phyloP scores from a whole-genome alignment of 1,284 basidiomycete species.

The Pterula multifida region DNA sequence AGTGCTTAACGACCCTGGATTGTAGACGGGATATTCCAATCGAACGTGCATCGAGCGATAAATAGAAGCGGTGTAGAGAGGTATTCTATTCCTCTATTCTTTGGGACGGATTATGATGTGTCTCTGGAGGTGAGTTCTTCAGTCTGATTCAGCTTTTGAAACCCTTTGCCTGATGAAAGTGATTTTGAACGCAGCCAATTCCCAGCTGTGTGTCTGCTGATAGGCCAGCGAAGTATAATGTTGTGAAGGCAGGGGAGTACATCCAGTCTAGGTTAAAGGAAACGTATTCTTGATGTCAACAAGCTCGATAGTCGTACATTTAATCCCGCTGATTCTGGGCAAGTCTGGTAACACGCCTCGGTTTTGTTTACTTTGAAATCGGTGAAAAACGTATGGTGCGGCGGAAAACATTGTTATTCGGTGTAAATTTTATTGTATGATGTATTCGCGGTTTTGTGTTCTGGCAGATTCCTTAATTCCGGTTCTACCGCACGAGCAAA shows the following conservation, averaged over 20 bases:
- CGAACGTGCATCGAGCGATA: conserved; percentile 64
- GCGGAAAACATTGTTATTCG: too few species aligned
- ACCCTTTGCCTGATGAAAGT: not conserved
- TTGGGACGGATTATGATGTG: conserved; percentile 55
- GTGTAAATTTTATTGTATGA: too few species aligned
- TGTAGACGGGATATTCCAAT: conserved; percentile 68
- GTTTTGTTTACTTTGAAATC: too few species aligned
- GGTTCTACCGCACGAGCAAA: too few species aligned
- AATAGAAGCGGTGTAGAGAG: conserved; percentile 48
- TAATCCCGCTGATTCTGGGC: too few species aligned
- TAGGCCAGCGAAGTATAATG: conserved; percentile 51
- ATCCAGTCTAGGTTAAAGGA: conserved; percentile 46
- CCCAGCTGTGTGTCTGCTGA: conserved; percentile 53
- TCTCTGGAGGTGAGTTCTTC: conserved; percentile 35
- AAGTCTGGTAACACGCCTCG: too few species aligned
- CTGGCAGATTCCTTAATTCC: too few species aligned
- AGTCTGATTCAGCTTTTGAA: not conserved
- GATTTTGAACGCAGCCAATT: conserved; percentile 36
- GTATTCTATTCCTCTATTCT: conserved; percentile 62
- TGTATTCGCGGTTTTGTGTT: too few species aligned
- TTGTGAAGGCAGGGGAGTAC: conserved; percentile 55
- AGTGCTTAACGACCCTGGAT: not conserved
- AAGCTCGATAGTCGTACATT: too few species aligned
- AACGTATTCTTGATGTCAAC: conserved; percentile 33
- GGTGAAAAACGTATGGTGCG: too few species aligned